Evolutionary conservation across 2,329 filamentous ascomycete genomes (phyloP), one percentile per base, ranked within the genome.

Genomic region (Sodiomyces alkalinus): DNA sequence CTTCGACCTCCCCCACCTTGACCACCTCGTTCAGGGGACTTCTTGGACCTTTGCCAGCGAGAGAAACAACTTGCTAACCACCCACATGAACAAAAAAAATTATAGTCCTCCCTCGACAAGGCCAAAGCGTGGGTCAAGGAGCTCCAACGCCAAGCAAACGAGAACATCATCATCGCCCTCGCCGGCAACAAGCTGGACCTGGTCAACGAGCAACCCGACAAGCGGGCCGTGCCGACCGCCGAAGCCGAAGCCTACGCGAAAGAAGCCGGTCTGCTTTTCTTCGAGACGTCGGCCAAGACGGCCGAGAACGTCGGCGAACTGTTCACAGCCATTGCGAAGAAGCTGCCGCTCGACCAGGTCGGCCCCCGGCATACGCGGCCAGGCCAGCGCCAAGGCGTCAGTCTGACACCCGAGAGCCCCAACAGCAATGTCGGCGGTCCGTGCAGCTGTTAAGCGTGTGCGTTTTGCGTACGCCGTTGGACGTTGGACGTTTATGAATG

Each of bases 71-170:
- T 20, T 11, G 19, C 19, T 11, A 20, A 11, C 23, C 12, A 26
- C 17, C 23, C 42, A 50, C 30, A 48, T 43, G 13, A 10, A 16
- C 31, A 32, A 27, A 46, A 31, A 18, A 18, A 10, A 25, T 17
- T 21, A 27, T 35, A 98, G 90, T 74, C 86, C 40, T 98, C 90
- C 26, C 67, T 98, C 48, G 92, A 98, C 58, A 98, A 98, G 66
- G 92, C 92, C 43, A 98, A 98, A 59, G 80, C 86, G 24, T 98
- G 90, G 90, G 87, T 98, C 34, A 96, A 96, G 62, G 90, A 98
- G 54, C 74, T 98, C 31, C 90, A 98, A 58, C 78, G 90, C 51
- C 90, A 98, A 60, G 90, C 92, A 38, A 98, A 96, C 63, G 90
- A 98, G 59, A 96, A 96, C 59, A 98, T 98, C 55, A 86, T 98